Base-by-base conservation (phyloP, 208 protist species). In the Leishmania aethiopica region DNA sequence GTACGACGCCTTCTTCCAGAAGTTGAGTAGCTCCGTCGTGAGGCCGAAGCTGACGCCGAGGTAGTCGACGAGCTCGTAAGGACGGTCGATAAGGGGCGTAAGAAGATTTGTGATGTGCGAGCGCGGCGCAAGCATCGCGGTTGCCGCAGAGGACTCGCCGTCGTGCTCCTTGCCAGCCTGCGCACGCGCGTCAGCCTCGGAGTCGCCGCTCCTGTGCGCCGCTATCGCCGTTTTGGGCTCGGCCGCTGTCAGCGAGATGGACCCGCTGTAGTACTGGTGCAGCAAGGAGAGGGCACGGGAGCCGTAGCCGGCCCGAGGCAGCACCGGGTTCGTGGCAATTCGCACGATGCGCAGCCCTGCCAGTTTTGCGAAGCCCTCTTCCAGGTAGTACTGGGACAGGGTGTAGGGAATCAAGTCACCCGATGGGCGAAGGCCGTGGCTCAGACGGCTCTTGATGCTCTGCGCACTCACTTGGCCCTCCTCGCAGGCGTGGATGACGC, bases 341-440 rank as follows among this genome's bases (percentile, higher is more conserved):
- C 99, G 95, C 42, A 99, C 98, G 19, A 99, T 88, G 70, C 99
- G 95, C 28, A 98, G 93, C 6, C 99, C 99, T 7, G 94, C 97
- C 45, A 99, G 91, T 66, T 94, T 88, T 59, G 98, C 95, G 83
- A 99, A 99, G 45, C 94, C 91, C 78, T 97, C 92, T 79, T 99
- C 98, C 78, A 99, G 91, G 85, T 96, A 99, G 81, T 97, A 92
- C 88, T 99, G 97, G 1, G 98, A 96, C 3, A 99, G 81, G 4
- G 99, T 99, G 98, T 99, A 99, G 25, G 99, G 99, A 84, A 99
- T 99, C 6, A 99, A 87, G 88, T 99, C 99, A 40, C 99, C 99
- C 3, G 97, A 93, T n/a, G 95, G 94, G 11, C 96, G 92, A 42
- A 98, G 79, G 53, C 99, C 99, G 51, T 95, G 91, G 55, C 92